Evolutionary conservation across 169 alveolate species (phyloP).

Genomic region (Plasmodium vivax): DNA sequence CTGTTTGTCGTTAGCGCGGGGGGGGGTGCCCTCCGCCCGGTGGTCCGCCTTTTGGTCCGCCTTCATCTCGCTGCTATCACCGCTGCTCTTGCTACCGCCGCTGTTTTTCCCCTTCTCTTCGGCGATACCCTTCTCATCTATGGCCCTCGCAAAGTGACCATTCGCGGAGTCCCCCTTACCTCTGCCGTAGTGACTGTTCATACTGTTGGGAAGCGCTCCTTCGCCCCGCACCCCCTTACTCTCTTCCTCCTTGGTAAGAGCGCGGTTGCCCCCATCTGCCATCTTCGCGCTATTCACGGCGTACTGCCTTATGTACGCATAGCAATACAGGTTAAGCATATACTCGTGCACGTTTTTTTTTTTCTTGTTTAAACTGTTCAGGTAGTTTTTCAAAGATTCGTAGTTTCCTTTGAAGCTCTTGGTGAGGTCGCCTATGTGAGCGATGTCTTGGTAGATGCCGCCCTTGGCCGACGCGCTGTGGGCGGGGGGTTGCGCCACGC

Average conservation of each 20-base stretch:
- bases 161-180: neutral
- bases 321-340: neutral
- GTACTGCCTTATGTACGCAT: neutral
- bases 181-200: neutral
- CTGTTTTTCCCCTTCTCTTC: neutral
- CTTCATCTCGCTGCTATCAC: neutral
- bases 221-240: neutral
- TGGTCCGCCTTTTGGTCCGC: neutral
- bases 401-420: neutral
- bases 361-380: conserved; percentile 6
- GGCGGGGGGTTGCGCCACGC: neutral
- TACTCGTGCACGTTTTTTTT: neutral
- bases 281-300: neutral
- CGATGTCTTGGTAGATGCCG: neutral
- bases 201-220: neutral
- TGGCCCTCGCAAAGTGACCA: neutral
- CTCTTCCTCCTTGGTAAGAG: neutral
- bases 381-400: conserved; percentile 4
- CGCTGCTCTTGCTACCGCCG: neutral
- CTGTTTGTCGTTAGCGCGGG: neutral
- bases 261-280: neutral
- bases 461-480: neutral
- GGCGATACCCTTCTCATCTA: neutral
- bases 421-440: conserved; percentile 1
- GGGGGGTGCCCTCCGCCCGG: neutral